Evolutionary conservation across 768 basidiomycete species (phyloP).

Genomic region (Amanita subjunquillea): DNA sequence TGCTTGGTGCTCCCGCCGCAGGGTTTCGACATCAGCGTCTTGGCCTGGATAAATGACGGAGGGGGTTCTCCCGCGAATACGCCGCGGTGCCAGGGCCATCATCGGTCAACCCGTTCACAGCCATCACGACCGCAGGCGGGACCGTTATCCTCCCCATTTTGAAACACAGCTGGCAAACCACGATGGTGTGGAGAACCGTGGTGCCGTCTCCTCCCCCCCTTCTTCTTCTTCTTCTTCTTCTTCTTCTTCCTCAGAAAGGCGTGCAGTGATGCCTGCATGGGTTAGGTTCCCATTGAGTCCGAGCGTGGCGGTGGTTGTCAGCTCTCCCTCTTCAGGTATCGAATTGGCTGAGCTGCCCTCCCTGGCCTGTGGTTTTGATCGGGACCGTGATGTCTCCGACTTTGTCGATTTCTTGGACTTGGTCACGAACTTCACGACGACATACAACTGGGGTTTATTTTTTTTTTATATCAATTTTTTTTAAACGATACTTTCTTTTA

Average conservation of each 20-base stretch:
- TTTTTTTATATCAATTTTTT: background rate
- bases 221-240: constrained; percentile 16
- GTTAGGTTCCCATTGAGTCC: constrained; percentile 18
- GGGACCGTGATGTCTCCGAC: constrained; percentile 6
- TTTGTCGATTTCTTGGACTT: constrained; percentile 25
- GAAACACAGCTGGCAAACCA: constrained; percentile 56
- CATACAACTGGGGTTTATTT: constrained; percentile 47
- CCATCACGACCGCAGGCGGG: constrained; percentile 55
- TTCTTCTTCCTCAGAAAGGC: constrained; percentile 14
- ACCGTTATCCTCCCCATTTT: constrained; percentile 65
- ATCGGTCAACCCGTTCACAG: constrained; percentile 44
- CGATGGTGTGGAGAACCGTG: constrained; percentile 44
- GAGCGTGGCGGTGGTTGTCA: constrained; percentile 10
- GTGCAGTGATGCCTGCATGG: too few species aligned
- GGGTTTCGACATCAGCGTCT: constrained; percentile 21
- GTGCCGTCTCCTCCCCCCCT: constrained; percentile 34
- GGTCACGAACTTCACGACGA: constrained; percentile 55
- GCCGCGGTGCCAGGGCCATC: constrained; percentile 3
- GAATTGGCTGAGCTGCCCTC: background rate
- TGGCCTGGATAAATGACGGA: constrained; percentile 37
- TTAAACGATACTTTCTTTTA: background rate
- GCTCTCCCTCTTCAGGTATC: constrained; percentile 16
- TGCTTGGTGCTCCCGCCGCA: constrained; percentile 24
- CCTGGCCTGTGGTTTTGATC: background rate
- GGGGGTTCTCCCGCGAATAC: constrained; percentile 35